Evolutionary conservation across 805 yeast genomes (phyloP), one percentile per base, ranked within the genome.

Genomic region (Phaffomyces antillensis): DNA sequence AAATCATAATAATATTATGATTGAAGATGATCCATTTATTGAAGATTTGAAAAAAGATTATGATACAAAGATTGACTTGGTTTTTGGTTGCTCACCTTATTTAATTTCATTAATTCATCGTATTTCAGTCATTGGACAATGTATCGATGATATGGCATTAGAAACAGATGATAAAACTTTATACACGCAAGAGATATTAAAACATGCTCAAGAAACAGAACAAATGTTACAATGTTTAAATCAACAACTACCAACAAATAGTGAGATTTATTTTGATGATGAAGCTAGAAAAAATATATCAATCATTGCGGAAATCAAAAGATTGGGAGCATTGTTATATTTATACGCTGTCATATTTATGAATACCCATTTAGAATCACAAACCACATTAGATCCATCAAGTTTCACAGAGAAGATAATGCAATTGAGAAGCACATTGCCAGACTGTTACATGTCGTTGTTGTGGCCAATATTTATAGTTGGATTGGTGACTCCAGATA

Each of bases 381-480:
- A 46, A 9, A 48, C 52, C n/a, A 40, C 48, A 7, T 28, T 46
- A 9, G 50, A 51, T 10, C 51, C 58, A 7, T 46, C 51, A 31
- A 36, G 37, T 3, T 50, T 52, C 32, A 52, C 62, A 6, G 39
- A 39, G 18, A 51, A 47, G 46, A 59, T 64, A 7, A 59, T 62
- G 39, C 41, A 39, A 15, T 46, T 65, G 4, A 54, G 54, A 16
- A 28, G 28, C 17, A 47, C 43, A 4, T 56, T 62, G 13, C 70
- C 67, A 3, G 63, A 53, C 24, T 51, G 58, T 24, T 62, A 61
- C 36, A 65, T 66, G 63, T 61, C 73, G 1, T 45, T 70, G 15
- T 48, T 68, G 3, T 70, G 75, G 75, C 70, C 75, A 1, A 41
- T 68, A 4, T 70, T 69, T 48, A 58, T 70, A 4, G 48, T 69